Percentiles rank a stretch among this genome's conserved stretches.
phyloP scores from a whole-genome alignment of 2,329 filamentous ascomycete species.

The Xylariales sp. region DNA sequence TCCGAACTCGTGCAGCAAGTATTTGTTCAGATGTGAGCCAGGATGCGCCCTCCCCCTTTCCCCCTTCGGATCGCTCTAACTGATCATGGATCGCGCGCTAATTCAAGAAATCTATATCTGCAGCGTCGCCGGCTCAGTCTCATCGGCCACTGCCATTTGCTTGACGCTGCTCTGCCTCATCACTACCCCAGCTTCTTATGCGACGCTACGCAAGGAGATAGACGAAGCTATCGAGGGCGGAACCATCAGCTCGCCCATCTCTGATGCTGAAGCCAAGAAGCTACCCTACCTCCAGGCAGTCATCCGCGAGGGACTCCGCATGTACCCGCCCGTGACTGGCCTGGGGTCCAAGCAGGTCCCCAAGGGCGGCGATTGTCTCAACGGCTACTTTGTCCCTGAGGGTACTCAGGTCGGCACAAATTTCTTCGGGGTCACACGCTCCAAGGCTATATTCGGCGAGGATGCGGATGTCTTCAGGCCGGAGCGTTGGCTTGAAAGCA shows the following conservation, averaged over 20 bases:
- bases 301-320: slow-evolving; percentile 34
- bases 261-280: slow-evolving; percentile 19
- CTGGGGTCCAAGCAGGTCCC: slow-evolving; percentile 27
- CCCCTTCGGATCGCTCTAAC: too few species aligned
- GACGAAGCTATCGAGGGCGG: slow-evolving; percentile 9
- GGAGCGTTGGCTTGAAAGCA: slow-evolving; percentile 36
- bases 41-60: neutral
- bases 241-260: slow-evolving; percentile 21
- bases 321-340: slow-evolving; percentile 31
- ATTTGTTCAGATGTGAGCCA: slow-evolving; percentile 31
- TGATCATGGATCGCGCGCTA: too few species aligned
- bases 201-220: slow-evolving; percentile 14
- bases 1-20: slow-evolving; percentile 33
- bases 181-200: slow-evolving; percentile 15
- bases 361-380: slow-evolving; percentile 22
- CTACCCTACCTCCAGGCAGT: slow-evolving; percentile 33
- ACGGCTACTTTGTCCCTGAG: slow-evolving; percentile 30
- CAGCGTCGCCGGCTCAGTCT: slow-evolving; percentile 19
- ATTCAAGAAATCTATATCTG: too few species aligned
- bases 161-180: slow-evolving; percentile 20
- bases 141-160: slow-evolving; percentile 18
- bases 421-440: slow-evolving; percentile 31
- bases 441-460: slow-evolving; percentile 27
- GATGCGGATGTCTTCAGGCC: slow-evolving; percentile 33
- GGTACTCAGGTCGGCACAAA: slow-evolving; percentile 36